These are phyloP conservation scores for Leccinum boreale DNA, from an alignment of 768 basidiomycete genomes.

Conservation along the genomic window DNA sequence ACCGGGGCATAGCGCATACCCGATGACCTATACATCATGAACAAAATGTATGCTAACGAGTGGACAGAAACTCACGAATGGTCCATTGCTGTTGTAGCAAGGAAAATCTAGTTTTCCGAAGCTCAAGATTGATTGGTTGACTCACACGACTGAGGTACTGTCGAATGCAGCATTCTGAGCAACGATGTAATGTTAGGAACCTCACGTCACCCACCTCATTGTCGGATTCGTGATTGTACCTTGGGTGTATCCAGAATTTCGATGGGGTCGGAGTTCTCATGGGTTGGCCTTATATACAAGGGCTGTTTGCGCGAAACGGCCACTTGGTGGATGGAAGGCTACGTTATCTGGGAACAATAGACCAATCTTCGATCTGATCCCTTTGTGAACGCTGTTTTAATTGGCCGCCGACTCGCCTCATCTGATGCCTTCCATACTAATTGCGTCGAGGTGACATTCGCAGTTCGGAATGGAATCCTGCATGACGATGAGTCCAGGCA, in stretches of 20 bases:
- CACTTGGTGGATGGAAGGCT: not conserved
- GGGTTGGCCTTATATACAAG: not conserved
- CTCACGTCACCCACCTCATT: not conserved
- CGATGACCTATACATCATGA: not conserved
- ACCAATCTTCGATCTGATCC: not conserved
- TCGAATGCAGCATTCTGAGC: not conserved
- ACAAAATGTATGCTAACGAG: not conserved
- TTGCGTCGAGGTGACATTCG: not conserved
- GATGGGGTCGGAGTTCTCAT: not conserved
- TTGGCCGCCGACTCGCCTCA: not conserved
- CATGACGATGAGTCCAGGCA: not conserved
- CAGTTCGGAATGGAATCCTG: not conserved
- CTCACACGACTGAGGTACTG: not conserved
- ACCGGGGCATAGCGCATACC: not conserved
- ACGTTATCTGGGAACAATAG: not conserved
- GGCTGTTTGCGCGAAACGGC: not conserved
- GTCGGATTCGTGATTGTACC: not conserved
- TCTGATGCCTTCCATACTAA: not conserved
- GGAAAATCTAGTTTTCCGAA: not conserved
- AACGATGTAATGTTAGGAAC: not conserved
- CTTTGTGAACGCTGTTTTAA: not conserved
- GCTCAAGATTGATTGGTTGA: not conserved
- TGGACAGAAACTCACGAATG: not conserved
- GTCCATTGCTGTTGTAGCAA: not conserved
- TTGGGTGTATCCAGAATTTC: not conserved